A percentile compares a stretch with the other conserved stretches of the same genome.
Evolutionary conservation across 805 yeast species (phyloP).

Genomic region (Nakazawaea ambrosiae): DNA sequence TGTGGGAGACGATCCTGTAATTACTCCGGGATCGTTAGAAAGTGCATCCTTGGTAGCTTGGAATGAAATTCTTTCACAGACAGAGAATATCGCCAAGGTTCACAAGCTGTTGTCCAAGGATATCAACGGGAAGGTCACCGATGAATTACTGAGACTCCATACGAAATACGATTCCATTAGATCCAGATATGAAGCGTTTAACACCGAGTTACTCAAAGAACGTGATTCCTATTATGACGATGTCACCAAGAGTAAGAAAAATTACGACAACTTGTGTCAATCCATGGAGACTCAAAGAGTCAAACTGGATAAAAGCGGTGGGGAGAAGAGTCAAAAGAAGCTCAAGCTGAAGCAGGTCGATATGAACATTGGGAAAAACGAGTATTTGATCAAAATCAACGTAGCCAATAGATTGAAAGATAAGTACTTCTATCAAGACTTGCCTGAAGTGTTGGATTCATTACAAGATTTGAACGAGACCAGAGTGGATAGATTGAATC

Average conservation of each 20-base stretch:
- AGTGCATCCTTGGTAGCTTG: slow-evolving; percentile 82
- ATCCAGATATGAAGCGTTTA: slow-evolving; percentile 47
- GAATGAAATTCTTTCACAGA: slow-evolving; percentile 80
- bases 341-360: slow-evolving; percentile 58
- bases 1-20: slow-evolving; percentile 86
- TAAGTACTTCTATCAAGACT: slow-evolving; percentile 85
- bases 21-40: slow-evolving; percentile 94
- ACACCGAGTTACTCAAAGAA: slow-evolving; percentile 48
- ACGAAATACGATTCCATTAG: slow-evolving; percentile 46
- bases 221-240: slow-evolving; percentile 45
- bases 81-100: slow-evolving; percentile 73
- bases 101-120: slow-evolving; percentile 53
- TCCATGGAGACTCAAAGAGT: slow-evolving; percentile 74
- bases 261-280: slow-evolving; percentile 77
- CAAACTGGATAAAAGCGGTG: slow-evolving; percentile 53
- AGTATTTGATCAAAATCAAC: slow-evolving; percentile 71
- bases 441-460: slow-evolving; percentile 84
- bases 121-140: slow-evolving; percentile 51
- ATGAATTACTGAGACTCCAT: slow-evolving; percentile 50
- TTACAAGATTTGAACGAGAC: slow-evolving; percentile 79
- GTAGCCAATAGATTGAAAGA: slow-evolving; percentile 89
- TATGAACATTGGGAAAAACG: slow-evolving; percentile 86
- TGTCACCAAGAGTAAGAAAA: slow-evolving; percentile 57
- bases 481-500: slow-evolving; percentile 65
- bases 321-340: slow-evolving; percentile 45